These are phyloP conservation scores for Citrus reticulata DNA, from an alignment of 345 rosid species.

Conservation along the genomic window DNA sequence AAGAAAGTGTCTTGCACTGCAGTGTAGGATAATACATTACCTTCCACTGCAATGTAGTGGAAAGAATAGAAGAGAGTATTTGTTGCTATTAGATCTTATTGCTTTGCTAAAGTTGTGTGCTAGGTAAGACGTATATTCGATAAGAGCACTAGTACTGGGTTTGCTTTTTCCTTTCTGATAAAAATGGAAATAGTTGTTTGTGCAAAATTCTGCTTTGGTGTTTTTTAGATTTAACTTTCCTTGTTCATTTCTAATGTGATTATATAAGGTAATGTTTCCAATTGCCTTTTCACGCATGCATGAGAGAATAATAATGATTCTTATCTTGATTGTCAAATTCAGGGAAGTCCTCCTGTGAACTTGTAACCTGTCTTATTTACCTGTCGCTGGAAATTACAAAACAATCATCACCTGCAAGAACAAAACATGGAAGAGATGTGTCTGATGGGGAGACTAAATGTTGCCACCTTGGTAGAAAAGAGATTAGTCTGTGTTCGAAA, in stretches of 20 bases:
- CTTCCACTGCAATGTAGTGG: neutral
- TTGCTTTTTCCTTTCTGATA: neutral
- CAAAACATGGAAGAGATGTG: slow-evolving; percentile 2
- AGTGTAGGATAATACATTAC: neutral
- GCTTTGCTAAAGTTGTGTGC: neutral
- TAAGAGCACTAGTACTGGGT: neutral
- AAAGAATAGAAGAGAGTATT: neutral
- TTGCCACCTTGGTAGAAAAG: neutral
- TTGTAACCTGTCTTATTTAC: slow-evolving; percentile 26
- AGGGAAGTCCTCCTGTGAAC: slow-evolving; percentile 71
- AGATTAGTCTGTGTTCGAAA: neutral
- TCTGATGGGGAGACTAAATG: neutral
- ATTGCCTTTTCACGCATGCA: neutral
- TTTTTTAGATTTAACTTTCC: neutral
- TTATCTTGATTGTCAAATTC: slow-evolving; percentile 16
- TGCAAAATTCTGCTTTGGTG: neutral
- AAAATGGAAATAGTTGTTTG: neutral
- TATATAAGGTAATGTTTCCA: neutral
- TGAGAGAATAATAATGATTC: slow-evolving; percentile 3
- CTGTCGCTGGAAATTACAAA: neutral
- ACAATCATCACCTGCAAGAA: slow-evolving; percentile 2
- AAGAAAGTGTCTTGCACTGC: neutral
- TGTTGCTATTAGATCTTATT: neutral
- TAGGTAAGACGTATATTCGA: neutral
- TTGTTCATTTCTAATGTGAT: neutral